These are phyloP conservation scores for Lentinus tigrinus DNA, from an alignment of 768 basidiomycete genomes.

Conservation along the genomic window DNA sequence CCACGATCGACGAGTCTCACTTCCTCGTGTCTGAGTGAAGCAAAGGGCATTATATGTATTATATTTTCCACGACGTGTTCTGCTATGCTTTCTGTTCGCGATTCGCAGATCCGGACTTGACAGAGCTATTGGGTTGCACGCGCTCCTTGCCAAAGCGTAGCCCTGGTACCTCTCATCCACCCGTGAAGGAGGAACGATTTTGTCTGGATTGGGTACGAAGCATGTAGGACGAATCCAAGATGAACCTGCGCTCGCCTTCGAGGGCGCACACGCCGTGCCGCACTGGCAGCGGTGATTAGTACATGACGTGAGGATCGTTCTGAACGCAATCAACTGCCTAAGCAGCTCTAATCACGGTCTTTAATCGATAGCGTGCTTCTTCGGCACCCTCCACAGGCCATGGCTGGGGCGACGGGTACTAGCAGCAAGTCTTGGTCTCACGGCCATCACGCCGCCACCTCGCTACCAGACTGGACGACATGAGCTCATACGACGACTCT, in stretches of 20 bases:
- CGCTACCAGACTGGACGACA: background rate
- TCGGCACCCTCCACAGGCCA: background rate
- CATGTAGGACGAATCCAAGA: too few relatives aligned
- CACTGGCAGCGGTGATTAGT: too few relatives aligned
- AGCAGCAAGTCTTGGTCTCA: background rate
- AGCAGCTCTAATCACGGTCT: background rate
- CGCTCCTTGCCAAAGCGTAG: too few relatives aligned
- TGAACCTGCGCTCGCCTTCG: too few relatives aligned
- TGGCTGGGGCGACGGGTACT: background rate
- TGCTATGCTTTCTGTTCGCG: background rate
- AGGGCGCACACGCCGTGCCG: too few relatives aligned
- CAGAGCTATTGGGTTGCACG: too few relatives aligned
- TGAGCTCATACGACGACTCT: background rate
- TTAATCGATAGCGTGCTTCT: background rate
- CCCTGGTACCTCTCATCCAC: too few relatives aligned
- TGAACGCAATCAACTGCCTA: too few relatives aligned
- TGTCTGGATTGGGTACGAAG: too few relatives aligned
- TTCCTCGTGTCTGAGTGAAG: conserved; percentile 48
- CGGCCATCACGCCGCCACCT: background rate
- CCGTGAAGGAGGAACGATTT: too few relatives aligned
- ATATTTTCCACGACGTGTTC: background rate
- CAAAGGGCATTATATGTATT: background rate
- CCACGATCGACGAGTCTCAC: conserved; percentile 81
- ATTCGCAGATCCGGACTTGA: background rate
- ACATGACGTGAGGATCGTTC: too few relatives aligned